These are phyloP conservation scores for Daldinia loculata DNA, from an alignment of 495 filamentous ascomycete species.

Conservation along the genomic window DNA sequence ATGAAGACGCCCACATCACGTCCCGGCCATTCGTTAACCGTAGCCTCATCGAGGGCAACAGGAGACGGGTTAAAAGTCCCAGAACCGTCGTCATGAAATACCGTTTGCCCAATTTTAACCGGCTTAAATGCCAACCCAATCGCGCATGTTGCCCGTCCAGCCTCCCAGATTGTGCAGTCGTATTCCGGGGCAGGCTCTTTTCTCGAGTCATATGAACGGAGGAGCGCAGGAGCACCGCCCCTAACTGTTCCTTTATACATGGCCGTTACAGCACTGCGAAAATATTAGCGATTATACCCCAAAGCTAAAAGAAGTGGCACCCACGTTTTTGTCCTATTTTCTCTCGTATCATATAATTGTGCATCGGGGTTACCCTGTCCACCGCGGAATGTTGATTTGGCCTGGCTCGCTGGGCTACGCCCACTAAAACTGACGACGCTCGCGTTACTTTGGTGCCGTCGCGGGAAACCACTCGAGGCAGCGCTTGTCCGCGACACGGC, in stretches of 20 bases:
- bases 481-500: constrained; percentile 52
- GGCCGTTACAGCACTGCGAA: constrained; percentile 81
- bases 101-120: constrained; percentile 89
- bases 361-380: constrained; percentile 68
- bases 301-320: constrained; percentile 43
- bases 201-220: constrained; percentile 93
- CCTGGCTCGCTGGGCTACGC: constrained; percentile 53
- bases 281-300: constrained; percentile 41
- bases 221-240: constrained; percentile 70
- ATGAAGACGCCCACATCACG: constrained; percentile 89
- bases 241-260: constrained; percentile 82
- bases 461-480: constrained; percentile 42
- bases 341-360: constrained; percentile 80
- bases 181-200: constrained; percentile 89
- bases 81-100: constrained; percentile 91
- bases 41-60: constrained; percentile 86
- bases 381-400: constrained; percentile 56
- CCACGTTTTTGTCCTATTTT: constrained; percentile 92
- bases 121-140: constrained; percentile 95
- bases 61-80: constrained; percentile 93
- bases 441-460: constrained; percentile 65
- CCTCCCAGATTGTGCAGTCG: constrained; percentile 94
- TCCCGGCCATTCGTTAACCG: constrained; percentile 92
- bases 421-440: constrained; percentile 69
- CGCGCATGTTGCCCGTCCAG: constrained; percentile 91